These are phyloP conservation scores for Coemansia pectinata DNA, from an alignment of 192 early-diverging fungal genomes.

Conservation along the genomic window DNA sequence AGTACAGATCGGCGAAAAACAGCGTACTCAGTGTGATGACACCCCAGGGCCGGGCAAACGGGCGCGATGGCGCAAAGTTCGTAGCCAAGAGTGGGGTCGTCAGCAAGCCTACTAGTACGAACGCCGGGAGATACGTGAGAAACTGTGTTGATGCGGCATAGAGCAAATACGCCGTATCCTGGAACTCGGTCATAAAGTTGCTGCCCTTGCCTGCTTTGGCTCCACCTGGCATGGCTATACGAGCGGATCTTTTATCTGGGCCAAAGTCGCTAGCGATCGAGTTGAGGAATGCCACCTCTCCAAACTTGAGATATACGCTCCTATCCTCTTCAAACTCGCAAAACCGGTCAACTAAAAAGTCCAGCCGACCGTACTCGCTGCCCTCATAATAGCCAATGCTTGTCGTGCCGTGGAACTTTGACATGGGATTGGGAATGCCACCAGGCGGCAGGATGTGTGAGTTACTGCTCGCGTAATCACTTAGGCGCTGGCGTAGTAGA, in stretches of 20 bases:
- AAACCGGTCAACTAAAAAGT: conserved; percentile 50
- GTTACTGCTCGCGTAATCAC: conserved; percentile 2
- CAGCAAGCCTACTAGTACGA: conserved; percentile 24
- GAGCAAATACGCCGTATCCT: conserved; percentile 32
- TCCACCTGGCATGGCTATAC: conserved; percentile 14
- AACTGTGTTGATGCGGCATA: conserved; percentile 15
- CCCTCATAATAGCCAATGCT: conserved; percentile 20
- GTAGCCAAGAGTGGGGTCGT: conserved; percentile 38
- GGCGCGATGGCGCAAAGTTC: conserved; percentile 42
- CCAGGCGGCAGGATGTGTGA: conserved; percentile 17
- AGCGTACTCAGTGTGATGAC: conserved; percentile 25
- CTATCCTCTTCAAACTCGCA: conserved; percentile 38
- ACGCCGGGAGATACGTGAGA: conserved; percentile 42
- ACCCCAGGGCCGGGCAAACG: conserved; percentile 36
- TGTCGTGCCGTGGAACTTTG: conserved; percentile 16
- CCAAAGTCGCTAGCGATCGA: conserved; percentile 52
- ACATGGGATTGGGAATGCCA: conserved; percentile 12
- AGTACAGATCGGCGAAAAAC: conserved; percentile 38
- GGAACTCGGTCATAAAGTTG: conserved; percentile 14
- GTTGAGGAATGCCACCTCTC: conserved; percentile 39
- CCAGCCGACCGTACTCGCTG: conserved; percentile 44
- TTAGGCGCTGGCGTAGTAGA: conserved; percentile 24
- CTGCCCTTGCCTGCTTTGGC: not conserved
- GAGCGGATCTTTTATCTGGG: conserved; percentile 15
- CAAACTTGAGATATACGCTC: conserved; percentile 44